These are phyloP conservation scores for Cicer arietinum DNA, from an alignment of 306 rosid genomes.

Conservation along the genomic window DNA sequence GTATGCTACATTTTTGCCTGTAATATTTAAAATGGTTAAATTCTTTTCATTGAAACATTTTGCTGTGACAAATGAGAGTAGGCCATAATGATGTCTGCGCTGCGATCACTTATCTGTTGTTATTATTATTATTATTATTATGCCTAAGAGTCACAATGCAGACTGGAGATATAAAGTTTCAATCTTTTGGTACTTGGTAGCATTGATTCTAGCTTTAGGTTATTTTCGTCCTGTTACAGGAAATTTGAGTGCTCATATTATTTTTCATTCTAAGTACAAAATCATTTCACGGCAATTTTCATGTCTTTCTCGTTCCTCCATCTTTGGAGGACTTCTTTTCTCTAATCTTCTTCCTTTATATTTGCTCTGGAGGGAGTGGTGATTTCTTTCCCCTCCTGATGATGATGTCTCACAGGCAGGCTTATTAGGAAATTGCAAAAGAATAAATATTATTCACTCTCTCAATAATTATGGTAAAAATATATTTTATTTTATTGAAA, in stretches of 20 bases:
- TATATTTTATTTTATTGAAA: too few relatives aligned
- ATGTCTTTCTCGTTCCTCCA: not conserved
- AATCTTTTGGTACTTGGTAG: constrained; percentile 8
- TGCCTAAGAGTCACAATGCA: not conserved
- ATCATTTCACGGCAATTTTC: not conserved
- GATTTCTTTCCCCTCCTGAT: constrained; percentile 15
- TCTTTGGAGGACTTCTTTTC: constrained; percentile 1
- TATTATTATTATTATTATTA: not conserved
- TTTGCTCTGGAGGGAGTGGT: not conserved
- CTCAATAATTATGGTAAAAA: too few relatives aligned
- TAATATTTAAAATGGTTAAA: constrained; percentile 5
- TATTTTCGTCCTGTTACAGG: not conserved
- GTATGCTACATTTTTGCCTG: constrained; percentile 20
- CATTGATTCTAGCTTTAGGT: constrained; percentile 20
- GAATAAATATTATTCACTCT: not conserved
- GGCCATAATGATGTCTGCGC: not conserved
- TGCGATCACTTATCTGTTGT: not conserved
- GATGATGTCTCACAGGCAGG: not conserved
- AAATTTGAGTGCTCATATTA: not conserved
- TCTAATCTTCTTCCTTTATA: not conserved
- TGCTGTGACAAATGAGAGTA: constrained; percentile 13
- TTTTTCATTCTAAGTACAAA: not conserved
- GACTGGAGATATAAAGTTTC: constrained; percentile 6
- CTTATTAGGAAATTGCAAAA: constrained; percentile 15
- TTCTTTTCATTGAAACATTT: constrained; percentile 11